Evolutionary conservation across 257 asterid species (phyloP), one percentile per base, ranked within the genome.

Genomic region (Coffea canephora): DNA sequence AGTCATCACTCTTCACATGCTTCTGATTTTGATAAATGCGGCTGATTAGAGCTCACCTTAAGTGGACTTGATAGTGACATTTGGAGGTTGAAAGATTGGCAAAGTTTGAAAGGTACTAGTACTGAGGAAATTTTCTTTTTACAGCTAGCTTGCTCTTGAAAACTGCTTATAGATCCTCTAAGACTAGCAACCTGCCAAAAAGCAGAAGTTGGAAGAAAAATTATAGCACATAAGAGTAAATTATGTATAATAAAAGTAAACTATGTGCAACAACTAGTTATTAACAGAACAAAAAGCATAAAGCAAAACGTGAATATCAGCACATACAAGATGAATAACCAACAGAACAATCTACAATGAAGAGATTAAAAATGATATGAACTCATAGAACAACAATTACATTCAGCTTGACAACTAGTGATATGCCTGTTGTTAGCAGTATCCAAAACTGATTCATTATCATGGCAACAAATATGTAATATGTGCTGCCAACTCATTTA

Each of bases 81-180:
- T 82, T 84, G 91, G 79, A 89, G 91, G 79, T 87, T 86, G 83
- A 95, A 93, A 76, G 99, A 76, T 83, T 87, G 92, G 78, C 99
- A 95, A 83, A 93, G 97, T 85, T 86, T 93, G 87, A 84, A 85
- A 67, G 94, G 92, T 64, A 93, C 96, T 46, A 87, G 59, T 43
- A 95, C 89, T 23, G 90, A 87, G 71, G 97, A 83, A 79, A 95
- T 93, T 82, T 88, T 89, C 73, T 84, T 78, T 80, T 93, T 92
- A 88, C 95, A 89, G 87, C 99, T 92, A 83, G 98, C 97, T 87
- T 92, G 99, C 87, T 95, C 98, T 85, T 94, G 99, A 84, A 95
- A 95, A 87, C 99, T 93, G 83, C 99, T 95, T 76, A 92, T 85
- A 81, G 97, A 90, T 74, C 97, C 97, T 86, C 99, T 92, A 78